Evolutionary conservation across 768 basidiomycete species (phyloP), one percentile per base, ranked within the genome.

Genomic region (Terana coerulea): DNA sequence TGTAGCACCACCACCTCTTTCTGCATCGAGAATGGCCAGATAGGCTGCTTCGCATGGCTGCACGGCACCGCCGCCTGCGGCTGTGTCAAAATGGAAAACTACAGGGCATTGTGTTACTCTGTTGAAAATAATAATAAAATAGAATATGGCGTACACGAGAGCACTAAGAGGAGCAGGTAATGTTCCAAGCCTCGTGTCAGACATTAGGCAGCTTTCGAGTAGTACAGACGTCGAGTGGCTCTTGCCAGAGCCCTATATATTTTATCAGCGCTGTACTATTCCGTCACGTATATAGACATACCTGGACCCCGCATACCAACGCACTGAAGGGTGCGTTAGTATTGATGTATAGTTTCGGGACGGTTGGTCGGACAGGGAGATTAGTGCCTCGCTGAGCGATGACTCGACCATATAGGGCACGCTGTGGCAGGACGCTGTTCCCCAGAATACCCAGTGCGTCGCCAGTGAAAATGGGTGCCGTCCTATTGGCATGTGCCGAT

Each of bases 301-400:
- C 52, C 67, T 86, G 86, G 0, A 85, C 83, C 0, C 85, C 86
- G 48, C 85, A 87, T 7, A 87, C 75, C 12, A 87, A 60, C 0
- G 84, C 83, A 1, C 85, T 86, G 58, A 86, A 83, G 0, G 85
- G 85, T 0, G 85, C 72, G 60, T 86, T 86, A 12, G 52, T 53
- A 31, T 53, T 53, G 29, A 53, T 53, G 22, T 53, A 53, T 4
- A 53, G 17, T 15, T 42, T 49, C 9, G 26, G 46, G 9, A 24
- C 25, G 2, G 10, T 17, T 1, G 22, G 25, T 2, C 12, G 10
- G 1, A 19, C 3, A 2, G 52, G 39, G 24, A 44, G 26, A 9
- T 26, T 12, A 8, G 46, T 15, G 3, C 29, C 21, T 5, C 35
- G 46, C 30, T 53, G 52, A 1, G 46, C 17, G 12, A 53, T 33